Base-by-base conservation (phyloP, 768 basidiomycete species). In the Pisolithus tinctorius region DNA sequence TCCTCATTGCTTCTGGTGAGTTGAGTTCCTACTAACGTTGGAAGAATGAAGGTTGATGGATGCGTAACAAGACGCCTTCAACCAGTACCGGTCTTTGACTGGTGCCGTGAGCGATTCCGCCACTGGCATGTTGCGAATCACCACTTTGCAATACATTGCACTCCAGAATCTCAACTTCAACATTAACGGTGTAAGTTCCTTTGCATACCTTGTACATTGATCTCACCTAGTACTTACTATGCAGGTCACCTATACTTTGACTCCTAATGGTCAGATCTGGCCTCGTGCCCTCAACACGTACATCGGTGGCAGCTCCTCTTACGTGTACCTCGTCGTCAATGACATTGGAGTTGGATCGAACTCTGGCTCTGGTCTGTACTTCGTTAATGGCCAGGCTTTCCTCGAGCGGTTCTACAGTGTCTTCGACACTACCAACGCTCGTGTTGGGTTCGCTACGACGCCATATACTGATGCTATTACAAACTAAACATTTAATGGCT, bases 101-200 rank as follows among this genome's bases (percentile, higher is more conserved):
- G 77, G 79, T 34, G 80, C 66, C 14, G 58, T 49, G 46, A 29
- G n/a, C 5, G 65, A 70, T 53, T 4, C 6, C 2, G 51, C 1
- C 40, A 72, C 71, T 17, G 81, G 82, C 31, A 68, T 86, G 47
- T 72, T 85, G 42, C 68, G 64, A 48, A 55, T 86, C 50, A 82
- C 80, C 1, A 38, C 66, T 2, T 55, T 72, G 7, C 81, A 84
- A 60, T 84, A 77, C 55, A 47, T 57, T 3, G 71, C 63, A 48
- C 68, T 88, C 45, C 55, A 83, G 66, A 77, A 74, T 60, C 65
- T 86, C 55, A 69, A 76, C 69, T 84, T 88, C 69, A 70, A 66
- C 51, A 71, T 80, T 51, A 73, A 71, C 45, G 72, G 73, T 37
- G 80, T 79, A 56, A 57, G 76, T 11, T 4, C 26, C 10, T 11